Base-by-base conservation (phyloP, 768 basidiomycete species). In the Trametes villosa region DNA sequence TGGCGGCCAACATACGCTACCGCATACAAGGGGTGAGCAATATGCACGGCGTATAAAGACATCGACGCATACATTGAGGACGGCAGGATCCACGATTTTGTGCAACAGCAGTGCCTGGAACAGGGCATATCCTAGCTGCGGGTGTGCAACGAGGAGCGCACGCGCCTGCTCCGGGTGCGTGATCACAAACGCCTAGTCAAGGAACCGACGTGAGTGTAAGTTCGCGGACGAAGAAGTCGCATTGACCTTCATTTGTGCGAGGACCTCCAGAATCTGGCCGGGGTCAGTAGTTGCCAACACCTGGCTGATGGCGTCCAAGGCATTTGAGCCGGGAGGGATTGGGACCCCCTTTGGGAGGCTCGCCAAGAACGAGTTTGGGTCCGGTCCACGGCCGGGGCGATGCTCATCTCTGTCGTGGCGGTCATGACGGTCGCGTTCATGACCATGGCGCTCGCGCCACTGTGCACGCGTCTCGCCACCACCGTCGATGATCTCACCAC, bases 241-340 rank as follows among this genome's bases (percentile, higher is more conserved):
- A 75, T 82, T 70, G 72, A 96, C 97, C 88, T 98, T 98, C 91
- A 96, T 96, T 74, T 97, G 94, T n/a, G 91, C 91, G 66, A 99
- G 78, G 9, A 98, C 90, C 75, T 99, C 96, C 76, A 96, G 86
- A 63, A 96, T 78, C 70, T 96, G 92, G 38, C 79, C 81, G 0
- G 94, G 92, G 54, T 86, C 84, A 80, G 96, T 91, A 29, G 79
- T 86, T 41, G 91, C 96, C 45, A 99, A 81, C 3, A 88, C 90
- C 70, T 90, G 85, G 71, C 86, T 93, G 71, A 98, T 98, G 56
- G 82, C 81, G 72, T 98, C 96, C 58, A 92, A 79, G 9, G 90
- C 77, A 18, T 83, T 86, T 40, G 83, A 78, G 20, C 94, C 94
- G 13, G 82, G 84, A 11, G 87, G 83, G 0, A 95, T 71, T 48